Evolutionary conservation across 208 protist genomes (phyloP).

Genomic region (Porcisia deanei): DNA sequence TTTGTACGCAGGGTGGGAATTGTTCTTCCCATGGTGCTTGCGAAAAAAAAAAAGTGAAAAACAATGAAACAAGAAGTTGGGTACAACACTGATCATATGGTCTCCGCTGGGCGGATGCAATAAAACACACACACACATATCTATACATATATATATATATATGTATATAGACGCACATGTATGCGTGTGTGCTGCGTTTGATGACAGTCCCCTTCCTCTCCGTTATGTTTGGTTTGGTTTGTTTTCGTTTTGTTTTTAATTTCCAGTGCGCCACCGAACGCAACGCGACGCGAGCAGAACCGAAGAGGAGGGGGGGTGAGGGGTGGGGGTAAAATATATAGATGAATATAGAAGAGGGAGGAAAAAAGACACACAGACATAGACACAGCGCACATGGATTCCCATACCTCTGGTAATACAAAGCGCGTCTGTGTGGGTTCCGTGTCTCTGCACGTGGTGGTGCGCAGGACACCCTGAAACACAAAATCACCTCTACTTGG

Average conservation of each 20-base stretch:
- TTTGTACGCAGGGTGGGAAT: neutral
- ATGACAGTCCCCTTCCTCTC: no score
- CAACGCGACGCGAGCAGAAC: no score
- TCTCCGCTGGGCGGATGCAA: neutral
- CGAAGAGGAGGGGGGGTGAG: neutral
- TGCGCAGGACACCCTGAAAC: neutral
- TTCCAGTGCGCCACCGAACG: neutral
- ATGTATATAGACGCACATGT: no score
- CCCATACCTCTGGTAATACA: neutral
- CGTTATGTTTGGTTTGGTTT: no score
- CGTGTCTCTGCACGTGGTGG: neutral
- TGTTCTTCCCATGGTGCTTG: neutral
- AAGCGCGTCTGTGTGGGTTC: neutral
- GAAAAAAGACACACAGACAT: neutral
- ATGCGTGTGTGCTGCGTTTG: no score
- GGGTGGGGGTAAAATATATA: neutral
- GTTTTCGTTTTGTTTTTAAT: constrained; percentile 9
- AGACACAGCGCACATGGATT: constrained; percentile 7
- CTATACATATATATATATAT: no score
- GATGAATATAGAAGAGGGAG: neutral
- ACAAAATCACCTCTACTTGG: constrained; percentile 16
- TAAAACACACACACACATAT: no score
- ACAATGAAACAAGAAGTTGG: neutral
- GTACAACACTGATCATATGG: neutral
- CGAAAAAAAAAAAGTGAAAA: neutral